Conservation (phyloP, 106 monocot genomes). For the Triglochin maritima region DNA sequence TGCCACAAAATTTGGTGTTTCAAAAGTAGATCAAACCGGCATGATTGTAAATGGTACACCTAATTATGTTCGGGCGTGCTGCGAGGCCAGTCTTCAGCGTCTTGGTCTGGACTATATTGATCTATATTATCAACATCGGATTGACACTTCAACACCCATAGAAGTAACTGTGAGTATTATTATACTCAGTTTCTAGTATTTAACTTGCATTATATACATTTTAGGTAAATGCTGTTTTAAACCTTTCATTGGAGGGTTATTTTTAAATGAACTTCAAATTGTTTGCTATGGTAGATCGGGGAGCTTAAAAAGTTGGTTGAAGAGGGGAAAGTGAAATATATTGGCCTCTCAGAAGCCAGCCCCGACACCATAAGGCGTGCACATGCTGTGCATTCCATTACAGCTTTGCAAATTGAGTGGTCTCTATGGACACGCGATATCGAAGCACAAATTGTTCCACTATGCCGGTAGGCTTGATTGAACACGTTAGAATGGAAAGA, state of each 20-base stretch:
- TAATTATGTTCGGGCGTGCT: slow-evolving; percentile 36
- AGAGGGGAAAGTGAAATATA: slow-evolving; percentile 73
- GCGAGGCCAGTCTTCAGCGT: slow-evolving; percentile 63
- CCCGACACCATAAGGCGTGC: slow-evolving; percentile 70
- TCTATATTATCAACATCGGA: slow-evolving; percentile 71
- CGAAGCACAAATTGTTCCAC: slow-evolving; percentile 47
- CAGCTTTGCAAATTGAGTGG: slow-evolving; percentile 79
- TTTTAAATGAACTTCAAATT: neutral
- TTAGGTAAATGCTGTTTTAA: too few relatives aligned
- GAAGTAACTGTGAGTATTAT: slow-evolving; percentile 59
- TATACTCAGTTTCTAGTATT: neutral
- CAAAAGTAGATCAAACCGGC: slow-evolving; percentile 4
- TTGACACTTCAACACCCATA: slow-evolving; percentile 61
- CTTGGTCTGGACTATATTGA: slow-evolving; percentile 83
- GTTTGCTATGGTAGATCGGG: slow-evolving; percentile 16
- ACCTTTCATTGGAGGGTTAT: too few relatives aligned
- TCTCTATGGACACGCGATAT: slow-evolving; percentile 81
- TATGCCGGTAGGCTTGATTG: too few relatives aligned
- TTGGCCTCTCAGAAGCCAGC: slow-evolving; percentile 80
- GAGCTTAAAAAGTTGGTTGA: slow-evolving; percentile 45
- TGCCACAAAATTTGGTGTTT: slow-evolving; percentile 26
- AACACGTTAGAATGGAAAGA: too few relatives aligned
- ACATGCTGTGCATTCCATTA: slow-evolving; percentile 74
- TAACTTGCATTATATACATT: too few relatives aligned
- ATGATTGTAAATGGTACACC: slow-evolving; percentile 12